Percentiles rank a stretch among this genome's conserved stretches.
Conservation (phyloP, 805 yeast species). For the Wickerhamiella brachini region DNA sequence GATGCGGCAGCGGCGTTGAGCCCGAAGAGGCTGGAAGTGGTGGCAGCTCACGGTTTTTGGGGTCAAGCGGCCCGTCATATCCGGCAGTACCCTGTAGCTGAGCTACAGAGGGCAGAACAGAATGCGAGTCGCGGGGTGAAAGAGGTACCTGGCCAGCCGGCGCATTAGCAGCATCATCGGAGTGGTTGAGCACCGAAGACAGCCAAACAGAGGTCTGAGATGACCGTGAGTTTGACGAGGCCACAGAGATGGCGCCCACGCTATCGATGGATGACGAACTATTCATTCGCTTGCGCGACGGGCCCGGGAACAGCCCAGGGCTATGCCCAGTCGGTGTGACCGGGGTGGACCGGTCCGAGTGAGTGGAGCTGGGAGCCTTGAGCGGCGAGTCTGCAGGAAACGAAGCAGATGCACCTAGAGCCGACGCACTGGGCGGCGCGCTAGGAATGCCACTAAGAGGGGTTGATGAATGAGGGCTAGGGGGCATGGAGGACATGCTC, state of each 20-base stretch:
- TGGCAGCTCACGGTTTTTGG: background rate
- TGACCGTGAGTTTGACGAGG: conserved; percentile 1
- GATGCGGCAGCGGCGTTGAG: background rate
- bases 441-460: background rate
- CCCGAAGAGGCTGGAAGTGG: background rate
- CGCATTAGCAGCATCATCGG: background rate
- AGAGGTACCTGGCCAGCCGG: background rate
- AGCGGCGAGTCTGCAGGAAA: background rate
- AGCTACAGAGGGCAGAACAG: background rate
- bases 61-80: background rate
- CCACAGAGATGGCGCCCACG: conserved; percentile 3
- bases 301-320: background rate
- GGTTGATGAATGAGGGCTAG: background rate
- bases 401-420: background rate
- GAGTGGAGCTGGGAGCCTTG: background rate
- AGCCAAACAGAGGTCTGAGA: conserved; percentile 11
- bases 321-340: background rate
- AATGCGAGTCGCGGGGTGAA: background rate
- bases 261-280: conserved; percentile 7
- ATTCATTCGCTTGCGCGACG: background rate
- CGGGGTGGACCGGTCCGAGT: background rate
- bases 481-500: background rate
- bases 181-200: conserved; percentile 7
- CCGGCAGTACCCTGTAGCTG: background rate
- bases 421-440: background rate